phyloP scores from a whole-genome alignment of 2,329 filamentous ascomycete species.

The Endocalyx cinctus region DNA sequence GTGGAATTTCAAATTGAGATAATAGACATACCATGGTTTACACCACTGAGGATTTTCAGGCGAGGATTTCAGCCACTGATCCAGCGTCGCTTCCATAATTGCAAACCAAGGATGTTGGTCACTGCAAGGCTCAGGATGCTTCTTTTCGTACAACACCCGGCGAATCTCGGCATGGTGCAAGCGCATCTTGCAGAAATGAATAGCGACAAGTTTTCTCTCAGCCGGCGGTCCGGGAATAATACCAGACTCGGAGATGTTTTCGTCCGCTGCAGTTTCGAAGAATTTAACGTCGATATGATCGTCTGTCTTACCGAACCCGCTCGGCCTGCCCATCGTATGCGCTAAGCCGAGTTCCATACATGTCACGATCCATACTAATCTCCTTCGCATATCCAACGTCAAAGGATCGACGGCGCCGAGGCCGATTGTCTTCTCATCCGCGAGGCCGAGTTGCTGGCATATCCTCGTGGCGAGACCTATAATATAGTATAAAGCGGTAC shows the following conservation, averaged over 20 bases:
- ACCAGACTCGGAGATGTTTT: constrained; percentile 73
- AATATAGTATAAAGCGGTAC: constrained; percentile 90
- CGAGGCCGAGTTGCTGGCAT: constrained; percentile 81
- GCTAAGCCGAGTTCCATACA: constrained; percentile 87
- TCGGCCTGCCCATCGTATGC: constrained; percentile 82
- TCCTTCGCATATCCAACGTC: constrained; percentile 82
- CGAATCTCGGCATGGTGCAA: constrained; percentile 83
- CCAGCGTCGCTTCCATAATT: constrained; percentile 72
- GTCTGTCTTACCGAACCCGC: constrained; percentile 74
- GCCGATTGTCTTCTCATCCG: constrained; percentile 82
- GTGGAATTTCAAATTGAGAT: constrained; percentile 2
- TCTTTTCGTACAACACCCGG: constrained; percentile 79
- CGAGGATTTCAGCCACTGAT: constrained; percentile 72
- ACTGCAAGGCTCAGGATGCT: constrained; percentile 68
- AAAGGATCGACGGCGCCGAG: constrained; percentile 62
- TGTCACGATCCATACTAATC: constrained; percentile 81
- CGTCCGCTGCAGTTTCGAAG: constrained; percentile 77
- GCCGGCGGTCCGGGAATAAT: constrained; percentile 68
- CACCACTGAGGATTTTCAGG: constrained; percentile 69
- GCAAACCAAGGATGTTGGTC: constrained; percentile 85
- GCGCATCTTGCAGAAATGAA: constrained; percentile 92
- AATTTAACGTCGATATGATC: constrained; percentile 84
- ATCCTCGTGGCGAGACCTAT: constrained; percentile 83
- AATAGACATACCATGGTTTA: constrained; percentile 66
- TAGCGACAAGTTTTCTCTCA: constrained; percentile 80